phyloP scores from a whole-genome alignment of 2,329 filamentous ascomycete species.

The Aspergillus brasiliensis region DNA sequence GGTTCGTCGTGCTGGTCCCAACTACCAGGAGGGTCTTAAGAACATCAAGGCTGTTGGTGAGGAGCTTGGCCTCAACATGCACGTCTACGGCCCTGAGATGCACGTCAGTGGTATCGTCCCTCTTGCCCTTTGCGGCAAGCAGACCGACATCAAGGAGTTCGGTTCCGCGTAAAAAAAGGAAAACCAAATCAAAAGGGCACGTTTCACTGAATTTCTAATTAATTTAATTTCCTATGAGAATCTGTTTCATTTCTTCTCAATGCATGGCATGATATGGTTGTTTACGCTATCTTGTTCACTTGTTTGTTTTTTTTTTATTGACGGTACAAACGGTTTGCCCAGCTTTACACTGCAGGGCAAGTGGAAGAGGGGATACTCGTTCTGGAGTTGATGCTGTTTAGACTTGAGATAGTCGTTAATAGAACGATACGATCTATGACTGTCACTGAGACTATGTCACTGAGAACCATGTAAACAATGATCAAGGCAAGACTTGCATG shows the following conservation, averaged over 20 bases:
- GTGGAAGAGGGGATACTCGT: slow-evolving; percentile 20
- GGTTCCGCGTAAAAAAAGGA: slow-evolving; percentile 34
- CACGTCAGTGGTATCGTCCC: slow-evolving; percentile 95
- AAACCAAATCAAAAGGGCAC: neutral
- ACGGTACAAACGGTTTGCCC: slow-evolving; percentile 26
- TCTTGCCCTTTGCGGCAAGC: slow-evolving; percentile 72
- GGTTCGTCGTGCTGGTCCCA: slow-evolving; percentile 87
- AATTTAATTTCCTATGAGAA: slow-evolving; percentile 27
- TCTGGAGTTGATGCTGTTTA: slow-evolving; percentile 15
- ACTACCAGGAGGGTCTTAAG: slow-evolving; percentile 99
- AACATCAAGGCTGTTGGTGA: slow-evolving; percentile 98
- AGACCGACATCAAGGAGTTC: slow-evolving; percentile 64
- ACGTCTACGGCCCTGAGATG: slow-evolving; percentile 80
- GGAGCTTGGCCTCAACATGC: slow-evolving; percentile 94
- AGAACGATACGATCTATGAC: slow-evolving; percentile 14
- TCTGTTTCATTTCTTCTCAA: slow-evolving; percentile 38
- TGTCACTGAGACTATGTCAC: too few relatives aligned
- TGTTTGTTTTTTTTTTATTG: slow-evolving; percentile 20
- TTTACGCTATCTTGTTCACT: slow-evolving; percentile 20
- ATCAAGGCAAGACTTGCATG: too few relatives aligned
- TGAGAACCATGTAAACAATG: neutral
- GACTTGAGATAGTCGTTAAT: slow-evolving; percentile 18
- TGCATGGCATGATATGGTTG: slow-evolving; percentile 43
- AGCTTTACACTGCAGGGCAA: slow-evolving; percentile 10
- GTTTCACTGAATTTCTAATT: slow-evolving; percentile 25